phyloP scores from a whole-genome alignment of 257 asterid species.

The Osmanthus fragrans region DNA sequence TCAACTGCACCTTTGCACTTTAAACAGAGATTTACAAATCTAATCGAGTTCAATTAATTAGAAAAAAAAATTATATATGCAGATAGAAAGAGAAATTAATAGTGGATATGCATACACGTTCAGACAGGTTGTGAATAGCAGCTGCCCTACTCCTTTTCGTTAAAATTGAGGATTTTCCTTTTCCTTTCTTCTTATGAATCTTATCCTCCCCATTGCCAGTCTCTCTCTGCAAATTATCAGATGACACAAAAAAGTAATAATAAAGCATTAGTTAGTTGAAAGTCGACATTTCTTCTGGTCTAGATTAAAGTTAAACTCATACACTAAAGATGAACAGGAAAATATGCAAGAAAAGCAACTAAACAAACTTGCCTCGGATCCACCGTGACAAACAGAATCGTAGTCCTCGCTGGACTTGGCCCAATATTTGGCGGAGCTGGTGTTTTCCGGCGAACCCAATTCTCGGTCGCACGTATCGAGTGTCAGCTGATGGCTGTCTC shows the following conservation, averaged over 20 bases:
- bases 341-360: background rate
- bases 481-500: constrained; percentile 54
- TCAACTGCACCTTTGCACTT: too few species aligned
- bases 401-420: constrained; percentile 59
- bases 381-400: constrained; percentile 60
- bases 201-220: constrained; percentile 32
- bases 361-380: constrained; percentile 47
- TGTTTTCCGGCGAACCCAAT: constrained; percentile 66
- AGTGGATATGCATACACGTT: constrained; percentile 48
- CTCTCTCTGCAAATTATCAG: constrained; percentile 40
- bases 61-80: too few species aligned
- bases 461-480: constrained; percentile 53
- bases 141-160: constrained; percentile 84
- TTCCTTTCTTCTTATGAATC: constrained; percentile 33
- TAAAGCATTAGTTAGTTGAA: background rate
- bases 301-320: too few species aligned
- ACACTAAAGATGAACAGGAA: too few species aligned
- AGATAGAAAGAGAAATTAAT: too few species aligned
- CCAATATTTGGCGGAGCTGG: constrained; percentile 68
- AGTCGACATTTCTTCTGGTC: background rate
- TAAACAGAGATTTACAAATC: too few species aligned
- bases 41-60: too few species aligned
- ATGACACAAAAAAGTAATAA: background rate
- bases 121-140: constrained; percentile 79
- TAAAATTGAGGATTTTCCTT: constrained; percentile 48